phyloP scores from a whole-genome alignment of 352 stramenopile species.

The Globisporangium cystogenes region DNA sequence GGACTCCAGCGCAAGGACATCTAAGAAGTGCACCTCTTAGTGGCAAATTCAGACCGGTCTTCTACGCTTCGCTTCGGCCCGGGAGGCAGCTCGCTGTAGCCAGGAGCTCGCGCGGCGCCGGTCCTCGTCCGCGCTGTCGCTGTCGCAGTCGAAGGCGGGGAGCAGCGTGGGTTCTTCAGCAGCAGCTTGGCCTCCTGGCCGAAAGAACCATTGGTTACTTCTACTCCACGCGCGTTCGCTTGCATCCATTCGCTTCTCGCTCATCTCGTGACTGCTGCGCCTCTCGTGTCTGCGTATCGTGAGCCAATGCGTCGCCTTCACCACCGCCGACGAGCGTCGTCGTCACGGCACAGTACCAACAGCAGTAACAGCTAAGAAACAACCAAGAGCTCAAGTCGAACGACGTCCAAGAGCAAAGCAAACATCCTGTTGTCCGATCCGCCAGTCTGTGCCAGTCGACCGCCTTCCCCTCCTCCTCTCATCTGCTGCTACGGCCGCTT shows the following conservation, averaged over 20 bases:
- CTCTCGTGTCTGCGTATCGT: too few relatives aligned
- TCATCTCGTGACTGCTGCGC: background rate
- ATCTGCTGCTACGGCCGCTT: background rate
- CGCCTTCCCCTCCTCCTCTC: too few relatives aligned
- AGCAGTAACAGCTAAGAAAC: too few relatives aligned
- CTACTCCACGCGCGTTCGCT: background rate
- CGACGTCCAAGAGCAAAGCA: constrained; percentile 6
- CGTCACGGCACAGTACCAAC: too few relatives aligned
- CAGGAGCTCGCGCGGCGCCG: background rate
- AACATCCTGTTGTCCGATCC: constrained; percentile 10
- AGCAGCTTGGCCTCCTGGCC: constrained; percentile 12
- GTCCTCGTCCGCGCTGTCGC: background rate
- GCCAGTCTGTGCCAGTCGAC: background rate
- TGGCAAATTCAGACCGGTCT: constrained; percentile 79
- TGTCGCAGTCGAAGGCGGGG: constrained; percentile 1
- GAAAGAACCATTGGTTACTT: constrained; percentile 17
- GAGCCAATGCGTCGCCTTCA: too few relatives aligned
- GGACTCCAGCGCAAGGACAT: constrained; percentile 91
- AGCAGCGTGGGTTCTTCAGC: constrained; percentile 5
- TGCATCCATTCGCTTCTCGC: background rate
- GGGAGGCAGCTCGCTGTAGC: constrained; percentile 3
- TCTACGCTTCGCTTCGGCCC: constrained; percentile 41
- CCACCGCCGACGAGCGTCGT: too few relatives aligned
- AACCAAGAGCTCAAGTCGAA: too few relatives aligned
- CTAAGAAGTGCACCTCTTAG: constrained; percentile 53